Evolutionary conservation across 2,329 filamentous ascomycete genomes (phyloP).

Genomic region (Trichoderma hamatum): DNA sequence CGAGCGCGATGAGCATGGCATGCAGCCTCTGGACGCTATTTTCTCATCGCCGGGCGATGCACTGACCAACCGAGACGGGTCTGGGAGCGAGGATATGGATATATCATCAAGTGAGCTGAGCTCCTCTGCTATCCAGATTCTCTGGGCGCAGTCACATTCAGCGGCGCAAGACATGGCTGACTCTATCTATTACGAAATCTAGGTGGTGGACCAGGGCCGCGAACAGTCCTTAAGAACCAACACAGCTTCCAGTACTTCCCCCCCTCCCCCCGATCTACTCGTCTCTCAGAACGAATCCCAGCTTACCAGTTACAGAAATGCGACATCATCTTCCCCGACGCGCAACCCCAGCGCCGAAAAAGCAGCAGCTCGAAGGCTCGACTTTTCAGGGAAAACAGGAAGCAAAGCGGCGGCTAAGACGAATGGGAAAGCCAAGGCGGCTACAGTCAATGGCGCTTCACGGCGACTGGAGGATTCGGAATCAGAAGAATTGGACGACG

Average conservation of each 20-base stretch:
- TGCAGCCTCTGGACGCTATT: conserved; percentile 83
- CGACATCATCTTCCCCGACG: conserved; percentile 50
- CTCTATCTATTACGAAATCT: neutral
- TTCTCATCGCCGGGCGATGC: conserved; percentile 76
- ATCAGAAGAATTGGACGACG: conserved; percentile 32
- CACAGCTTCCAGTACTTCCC: conserved; percentile 53
- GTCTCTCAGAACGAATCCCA: conserved; percentile 61
- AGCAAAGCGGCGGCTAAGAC: conserved; percentile 30
- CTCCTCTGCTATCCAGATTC: neutral
- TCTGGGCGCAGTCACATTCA: neutral
- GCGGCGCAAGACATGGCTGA: neutral
- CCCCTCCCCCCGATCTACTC: conserved; percentile 58
- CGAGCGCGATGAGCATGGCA: conserved; percentile 84
- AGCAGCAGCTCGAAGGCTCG: conserved; percentile 51
- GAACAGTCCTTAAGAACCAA: conserved; percentile 55
- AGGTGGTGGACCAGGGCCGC: conserved; percentile 59
- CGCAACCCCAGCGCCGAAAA: conserved; percentile 44
- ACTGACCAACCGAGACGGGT: conserved; percentile 47
- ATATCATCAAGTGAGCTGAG: conserved; percentile 51
- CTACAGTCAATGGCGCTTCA: conserved; percentile 34
- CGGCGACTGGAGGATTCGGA: conserved; percentile 36
- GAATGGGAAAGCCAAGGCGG: conserved; percentile 33
- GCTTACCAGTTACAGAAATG: conserved; percentile 36
- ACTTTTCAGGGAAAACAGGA: conserved; percentile 48
- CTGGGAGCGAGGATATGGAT: conserved; percentile 56